Base-by-base conservation (phyloP, 768 basidiomycete species). In the Pleurotus sapidus region DNA sequence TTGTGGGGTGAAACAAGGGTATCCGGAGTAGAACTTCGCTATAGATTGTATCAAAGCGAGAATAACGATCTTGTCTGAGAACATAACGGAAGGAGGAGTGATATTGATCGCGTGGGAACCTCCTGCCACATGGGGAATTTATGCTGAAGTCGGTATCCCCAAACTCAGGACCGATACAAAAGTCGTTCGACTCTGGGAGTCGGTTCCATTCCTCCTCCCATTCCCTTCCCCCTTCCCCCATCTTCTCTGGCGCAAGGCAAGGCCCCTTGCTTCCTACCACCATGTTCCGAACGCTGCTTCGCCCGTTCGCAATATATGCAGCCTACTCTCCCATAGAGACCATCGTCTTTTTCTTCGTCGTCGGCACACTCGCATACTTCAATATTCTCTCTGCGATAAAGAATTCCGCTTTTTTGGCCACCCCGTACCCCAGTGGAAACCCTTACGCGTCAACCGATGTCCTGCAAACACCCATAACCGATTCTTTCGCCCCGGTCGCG, bases 281-380 rank as follows among this genome's bases (percentile, higher is more conserved):
- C 37, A 54, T 54, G 51, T 54, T 54, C 42, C 51, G 51, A 39
- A 54, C 51, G 9, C 51, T 54, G 20, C 37, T 54, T 39, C 51
- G 51, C 23, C 87, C 88, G 1, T 76, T 92, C 61, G 88, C 88
- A 4, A 80, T 80, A 12, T 86, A 88, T 60, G 86, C 89, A 1
- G 88, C 87, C 14, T 84, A 84, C 69, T 86, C 78, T 4, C 91
- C 91, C 49, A 91, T 93, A 61, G 95, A 98, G 67, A 89, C 90
- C 6, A 93, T 97, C 61, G 94, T 97, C 57, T 84, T 86, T 69
- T 89, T 93, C 77, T 92, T 87, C 70, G 84, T 95, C 65, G 70
- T 95, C 59, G 89, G 91, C 18, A 98, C 97, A 0, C 82, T 98
- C 51, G 90, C 93, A 47, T 98, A 98, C 72, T 97, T 98, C 70